Evolutionary conservation across 208 protist species (phyloP).

Genomic region (Porcisia hertigi): DNA sequence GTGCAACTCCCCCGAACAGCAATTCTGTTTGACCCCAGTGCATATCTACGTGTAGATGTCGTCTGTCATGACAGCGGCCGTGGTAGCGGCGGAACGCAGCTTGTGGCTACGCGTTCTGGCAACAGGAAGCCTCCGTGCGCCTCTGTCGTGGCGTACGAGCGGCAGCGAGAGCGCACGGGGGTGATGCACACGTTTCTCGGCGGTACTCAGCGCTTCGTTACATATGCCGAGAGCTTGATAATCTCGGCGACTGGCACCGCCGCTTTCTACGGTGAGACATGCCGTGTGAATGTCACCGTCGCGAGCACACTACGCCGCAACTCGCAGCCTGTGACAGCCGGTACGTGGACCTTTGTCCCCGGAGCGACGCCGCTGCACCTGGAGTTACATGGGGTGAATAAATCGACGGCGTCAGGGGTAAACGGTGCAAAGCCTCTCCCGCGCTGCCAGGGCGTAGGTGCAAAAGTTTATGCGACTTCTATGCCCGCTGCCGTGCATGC

Average conservation of each 20-base stretch:
- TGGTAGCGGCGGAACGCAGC: slow-evolving; percentile 24
- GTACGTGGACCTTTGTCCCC: slow-evolving; percentile 24
- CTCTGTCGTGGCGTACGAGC: slow-evolving; percentile 32
- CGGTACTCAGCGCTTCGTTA: slow-evolving; percentile 19
- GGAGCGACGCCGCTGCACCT: slow-evolving; percentile 16
- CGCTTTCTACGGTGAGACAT: slow-evolving; percentile 34
- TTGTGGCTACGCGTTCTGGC: slow-evolving; percentile 19
- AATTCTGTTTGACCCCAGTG: slow-evolving; percentile 20
- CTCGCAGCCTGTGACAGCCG: slow-evolving; percentile 21
- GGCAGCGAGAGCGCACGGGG: slow-evolving; percentile 30
- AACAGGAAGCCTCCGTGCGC: slow-evolving; percentile 15
- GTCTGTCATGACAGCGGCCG: slow-evolving; percentile 14
- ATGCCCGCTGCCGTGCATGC: neutral
- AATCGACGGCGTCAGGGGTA: neutral
- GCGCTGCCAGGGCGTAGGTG: neutral
- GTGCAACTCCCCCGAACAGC: slow-evolving; percentile 30
- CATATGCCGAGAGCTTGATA: slow-evolving; percentile 30
- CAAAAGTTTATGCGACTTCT: neutral
- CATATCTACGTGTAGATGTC: slow-evolving; percentile 28
- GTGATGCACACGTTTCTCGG: neutral
- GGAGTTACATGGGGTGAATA: neutral
- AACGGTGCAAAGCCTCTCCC: neutral
- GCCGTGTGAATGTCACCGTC: slow-evolving; percentile 18
- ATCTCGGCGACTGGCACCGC: slow-evolving; percentile 21
- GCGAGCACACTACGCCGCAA: slow-evolving; percentile 22